Evolutionary conservation across 2,329 filamentous ascomycete genomes (phyloP).

Genomic region (Endocalyx cinctus): DNA sequence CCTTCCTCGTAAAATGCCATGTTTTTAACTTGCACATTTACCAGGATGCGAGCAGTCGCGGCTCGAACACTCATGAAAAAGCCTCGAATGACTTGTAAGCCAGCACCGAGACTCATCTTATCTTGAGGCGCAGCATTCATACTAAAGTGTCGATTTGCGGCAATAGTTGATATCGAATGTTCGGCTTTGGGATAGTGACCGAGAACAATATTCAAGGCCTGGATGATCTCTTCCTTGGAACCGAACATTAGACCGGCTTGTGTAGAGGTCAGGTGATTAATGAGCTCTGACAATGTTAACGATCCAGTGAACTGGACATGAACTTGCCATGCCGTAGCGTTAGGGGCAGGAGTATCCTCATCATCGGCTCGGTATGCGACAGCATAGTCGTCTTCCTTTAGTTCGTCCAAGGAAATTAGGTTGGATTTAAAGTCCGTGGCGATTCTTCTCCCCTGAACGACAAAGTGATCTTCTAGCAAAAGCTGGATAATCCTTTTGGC

Average conservation of each 20-base stretch:
- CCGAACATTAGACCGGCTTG: slow-evolving; percentile 3
- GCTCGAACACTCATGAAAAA: slow-evolving; percentile 7
- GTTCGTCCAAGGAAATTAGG: slow-evolving; percentile 1
- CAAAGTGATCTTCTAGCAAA: slow-evolving; percentile 3
- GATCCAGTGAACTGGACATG: neutral
- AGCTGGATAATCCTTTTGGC: slow-evolving; percentile 3
- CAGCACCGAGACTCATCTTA: slow-evolving; percentile 3
- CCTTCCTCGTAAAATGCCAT: slow-evolving; percentile 5
- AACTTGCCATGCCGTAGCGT: slow-evolving; percentile 1
- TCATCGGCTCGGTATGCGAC: slow-evolving; percentile 2
- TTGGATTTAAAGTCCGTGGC: slow-evolving; percentile 5
- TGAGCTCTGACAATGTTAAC: slow-evolving; percentile 4
- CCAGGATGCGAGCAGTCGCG: slow-evolving; percentile 5
- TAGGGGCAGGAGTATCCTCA: slow-evolving; percentile 2
- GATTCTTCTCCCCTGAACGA: neutral
- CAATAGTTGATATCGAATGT: slow-evolving; percentile 2
- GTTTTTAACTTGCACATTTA: slow-evolving; percentile 8
- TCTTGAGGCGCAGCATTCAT: neutral
- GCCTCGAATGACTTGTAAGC: slow-evolving; percentile 5
- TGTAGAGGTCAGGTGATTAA: slow-evolving; percentile 5
- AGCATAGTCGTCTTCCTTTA: neutral
- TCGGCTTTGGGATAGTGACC: slow-evolving; percentile 3
- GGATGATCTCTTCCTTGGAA: slow-evolving; percentile 4
- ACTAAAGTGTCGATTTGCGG: slow-evolving; percentile 2
- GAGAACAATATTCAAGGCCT: slow-evolving; percentile 7